Base-by-base conservation (phyloP, 179 eudicot genomes). In the Silene noctiflora region DNA sequence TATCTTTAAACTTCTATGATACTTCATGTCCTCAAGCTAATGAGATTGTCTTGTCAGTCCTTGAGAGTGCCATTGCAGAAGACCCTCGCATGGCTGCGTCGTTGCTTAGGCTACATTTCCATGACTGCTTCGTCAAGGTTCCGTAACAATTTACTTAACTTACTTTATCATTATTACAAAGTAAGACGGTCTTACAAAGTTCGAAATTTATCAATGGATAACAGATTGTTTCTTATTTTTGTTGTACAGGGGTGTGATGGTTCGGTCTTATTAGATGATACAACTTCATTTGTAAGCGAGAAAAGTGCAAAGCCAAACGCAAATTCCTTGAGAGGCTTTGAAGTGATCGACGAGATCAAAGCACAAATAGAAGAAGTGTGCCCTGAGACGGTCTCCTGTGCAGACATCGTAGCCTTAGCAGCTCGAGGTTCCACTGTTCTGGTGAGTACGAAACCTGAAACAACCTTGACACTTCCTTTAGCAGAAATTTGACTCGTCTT, bases 101-200 rank as follows among this genome's bases (percentile, higher is more conserved):
- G 70, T 83, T 92, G 83, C 94, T 94, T n/a, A 83, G 98, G 79
- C 96, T 94, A 42, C 97, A 91, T 65, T 91, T 94, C 74, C 98
- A 94, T 71, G 98, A 94, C 73, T 94, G 98, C 86, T 94, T 94
- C 78, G 92, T 88, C 71, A 93, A 94, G 97, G 98, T 94, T 35
- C 66, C 19, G 24, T 51, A 3, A 55, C 19, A 19, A 21, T 63
- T 63, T 62, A 22, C 14, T 6, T 63, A 25, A 0, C 27, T 2
- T 29, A 1, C 12, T 4, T 33, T 33, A 33, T 33, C 39, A 33
- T 33, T 33, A 33, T 33, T 33, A 33, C 39, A 33, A 33, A 33
- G 67, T 63, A 63, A 10, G n/a, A 63, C 35, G 33, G 35, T 63
- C n/a, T 63, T 63, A 51, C 11, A 65, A 13, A n/a, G 4, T 1